These are phyloP conservation scores for Phytophthora capsici DNA, from an alignment of 352 stramenopile species.

Conservation along the genomic window DNA sequence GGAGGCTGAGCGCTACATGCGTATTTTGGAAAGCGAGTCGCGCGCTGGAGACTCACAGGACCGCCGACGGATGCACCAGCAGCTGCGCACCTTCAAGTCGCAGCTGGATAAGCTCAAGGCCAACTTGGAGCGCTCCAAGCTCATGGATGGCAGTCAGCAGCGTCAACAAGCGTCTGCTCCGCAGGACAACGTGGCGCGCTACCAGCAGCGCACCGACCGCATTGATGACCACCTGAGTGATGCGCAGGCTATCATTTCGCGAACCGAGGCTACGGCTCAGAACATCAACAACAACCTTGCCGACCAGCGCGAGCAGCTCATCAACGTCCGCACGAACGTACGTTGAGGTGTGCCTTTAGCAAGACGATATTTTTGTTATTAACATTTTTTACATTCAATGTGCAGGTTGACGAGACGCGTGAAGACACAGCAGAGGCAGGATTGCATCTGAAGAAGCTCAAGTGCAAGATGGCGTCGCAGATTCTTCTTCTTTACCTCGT, in stretches of 20 bases:
- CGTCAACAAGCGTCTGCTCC: conserved; percentile 51
- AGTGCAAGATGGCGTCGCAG: conserved; percentile 81
- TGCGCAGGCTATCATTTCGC: conserved; percentile 69
- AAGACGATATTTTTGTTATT: not conserved
- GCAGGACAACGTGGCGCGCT: conserved; percentile 76
- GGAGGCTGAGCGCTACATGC: conserved; percentile 83
- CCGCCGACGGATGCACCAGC: conserved; percentile 84
- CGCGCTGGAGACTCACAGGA: conserved; percentile 80
- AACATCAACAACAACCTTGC: conserved; percentile 79
- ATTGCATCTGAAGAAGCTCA: conserved; percentile 77
- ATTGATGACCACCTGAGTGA: conserved; percentile 78
- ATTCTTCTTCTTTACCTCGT: conserved; percentile 84
- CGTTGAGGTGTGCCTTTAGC: conserved; percentile 4
- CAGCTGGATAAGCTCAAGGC: conserved; percentile 89
- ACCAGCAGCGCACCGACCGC: conserved; percentile 74
- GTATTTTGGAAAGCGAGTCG: conserved; percentile 86
- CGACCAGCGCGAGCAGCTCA: conserved; percentile 74
- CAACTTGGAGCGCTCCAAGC: conserved; percentile 75
- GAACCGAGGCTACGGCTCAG: conserved; percentile 68
- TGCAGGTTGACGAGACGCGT: conserved; percentile 69
- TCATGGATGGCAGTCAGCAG: conserved; percentile 78
- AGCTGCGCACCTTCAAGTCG: conserved; percentile 85
- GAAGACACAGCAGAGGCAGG: conserved; percentile 76
- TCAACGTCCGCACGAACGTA: conserved; percentile 81
- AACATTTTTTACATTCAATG: not conserved